phyloP scores from a whole-genome alignment of 768 basidiomycete genomes.

The Sporobolomyces pararoseus region DNA sequence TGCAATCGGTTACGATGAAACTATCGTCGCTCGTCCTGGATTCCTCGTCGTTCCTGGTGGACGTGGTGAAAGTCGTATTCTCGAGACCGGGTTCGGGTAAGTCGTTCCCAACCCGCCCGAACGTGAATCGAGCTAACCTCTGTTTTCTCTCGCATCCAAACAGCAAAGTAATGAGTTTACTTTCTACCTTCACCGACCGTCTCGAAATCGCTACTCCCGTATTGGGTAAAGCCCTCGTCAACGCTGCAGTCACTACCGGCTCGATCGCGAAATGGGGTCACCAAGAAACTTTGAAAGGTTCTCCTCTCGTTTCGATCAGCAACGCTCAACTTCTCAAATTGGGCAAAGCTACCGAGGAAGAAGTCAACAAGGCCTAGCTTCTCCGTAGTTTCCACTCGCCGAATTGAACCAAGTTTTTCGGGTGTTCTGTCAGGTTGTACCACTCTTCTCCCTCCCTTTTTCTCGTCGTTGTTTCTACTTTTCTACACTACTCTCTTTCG shows the following conservation, averaged over 20 bases:
- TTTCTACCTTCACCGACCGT: slow-evolving; percentile 1
- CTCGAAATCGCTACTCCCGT: slow-evolving; percentile 19
- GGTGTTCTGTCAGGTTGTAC: too few species aligned
- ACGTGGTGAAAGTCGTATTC: slow-evolving; percentile 51
- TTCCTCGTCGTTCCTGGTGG: slow-evolving; percentile 55
- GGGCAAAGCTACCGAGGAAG: neutral
- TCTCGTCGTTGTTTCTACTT: too few species aligned
- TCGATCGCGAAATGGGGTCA: neutral
- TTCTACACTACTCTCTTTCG: too few species aligned
- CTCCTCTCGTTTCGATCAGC: neutral
- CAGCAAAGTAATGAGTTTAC: slow-evolving; percentile 13
- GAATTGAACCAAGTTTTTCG: too few species aligned
- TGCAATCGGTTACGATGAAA: slow-evolving; percentile 64
- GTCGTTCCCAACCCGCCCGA: slow-evolving; percentile 32
- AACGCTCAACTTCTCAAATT: slow-evolving; percentile 9
- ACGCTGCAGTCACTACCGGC: neutral
- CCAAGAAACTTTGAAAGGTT: neutral
- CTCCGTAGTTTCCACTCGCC: too few species aligned
- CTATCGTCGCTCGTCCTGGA: slow-evolving; percentile 66
- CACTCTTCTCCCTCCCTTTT: too few species aligned
- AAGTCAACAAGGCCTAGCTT: neutral
- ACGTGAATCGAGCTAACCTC: too few species aligned
- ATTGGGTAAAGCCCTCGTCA: slow-evolving; percentile 25
- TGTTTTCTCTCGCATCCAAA: too few species aligned
- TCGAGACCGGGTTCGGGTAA: slow-evolving; percentile 55